Percentiles rank a stretch among this genome's conserved stretches.
Evolutionary conservation across 176 grass and related monocot species (phyloP).

Genomic region (Aegilops sharonensis): DNA sequence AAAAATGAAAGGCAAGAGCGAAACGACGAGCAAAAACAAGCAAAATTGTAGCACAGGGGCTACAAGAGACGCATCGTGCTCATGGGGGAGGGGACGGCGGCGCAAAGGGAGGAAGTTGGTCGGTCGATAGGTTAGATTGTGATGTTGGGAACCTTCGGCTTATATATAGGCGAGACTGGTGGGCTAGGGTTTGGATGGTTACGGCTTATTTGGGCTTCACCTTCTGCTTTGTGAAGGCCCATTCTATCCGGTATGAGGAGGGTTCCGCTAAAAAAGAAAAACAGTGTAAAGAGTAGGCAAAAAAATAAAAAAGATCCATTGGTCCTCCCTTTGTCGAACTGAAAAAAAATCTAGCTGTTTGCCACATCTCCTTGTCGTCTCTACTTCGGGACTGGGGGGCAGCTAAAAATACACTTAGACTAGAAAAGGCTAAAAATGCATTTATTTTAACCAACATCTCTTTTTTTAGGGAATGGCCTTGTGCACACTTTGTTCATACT

Average conservation of each 20-base stretch:
- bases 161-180: conserved; percentile 5
- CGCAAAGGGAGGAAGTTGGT: background rate
- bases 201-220: background rate
- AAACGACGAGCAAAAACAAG: background rate
- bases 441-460: too few species aligned
- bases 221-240: background rate
- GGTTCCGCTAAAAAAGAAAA: background rate
- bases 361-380: too few species aligned
- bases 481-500: too few species aligned
- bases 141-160: background rate
- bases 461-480: too few species aligned
- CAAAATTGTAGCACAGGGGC: background rate
- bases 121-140: background rate
- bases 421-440: too few species aligned
- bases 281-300: too few species aligned
- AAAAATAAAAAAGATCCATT: too few species aligned
- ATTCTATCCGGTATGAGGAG: background rate
- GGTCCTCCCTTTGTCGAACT: too few species aligned
- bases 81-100: background rate
- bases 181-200: background rate
- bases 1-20: too few species aligned
- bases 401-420: too few species aligned
- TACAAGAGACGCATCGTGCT: background rate
- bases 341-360: too few species aligned
- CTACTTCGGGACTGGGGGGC: too few species aligned